These are phyloP conservation scores for Apiospora koreana DNA, from an alignment of 2,329 filamentous ascomycete genomes.

Conservation along the genomic window DNA sequence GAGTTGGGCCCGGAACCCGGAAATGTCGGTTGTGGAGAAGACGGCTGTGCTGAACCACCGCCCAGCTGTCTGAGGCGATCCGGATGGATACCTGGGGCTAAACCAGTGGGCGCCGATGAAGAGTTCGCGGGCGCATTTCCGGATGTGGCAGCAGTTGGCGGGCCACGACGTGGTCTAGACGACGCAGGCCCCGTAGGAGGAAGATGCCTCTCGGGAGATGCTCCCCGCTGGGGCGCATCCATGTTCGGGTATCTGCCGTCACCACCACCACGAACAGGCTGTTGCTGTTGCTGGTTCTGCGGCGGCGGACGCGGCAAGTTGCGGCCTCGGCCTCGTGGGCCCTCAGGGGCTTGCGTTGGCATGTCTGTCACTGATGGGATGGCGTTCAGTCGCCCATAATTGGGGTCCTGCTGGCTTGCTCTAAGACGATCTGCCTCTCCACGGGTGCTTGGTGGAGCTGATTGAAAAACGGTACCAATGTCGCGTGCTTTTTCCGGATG, in stretches of 20 bases:
- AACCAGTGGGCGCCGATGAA: conserved; percentile 22
- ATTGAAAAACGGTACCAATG: conserved; percentile 36
- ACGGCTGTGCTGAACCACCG: conserved; percentile 17
- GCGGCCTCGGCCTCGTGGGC: conserved; percentile 53
- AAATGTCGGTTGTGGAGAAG: conserved; percentile 24
- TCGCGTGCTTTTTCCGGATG: conserved; percentile 44
- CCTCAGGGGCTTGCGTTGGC: conserved; percentile 48
- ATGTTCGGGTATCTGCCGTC: conserved; percentile 43
- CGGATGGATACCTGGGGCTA: conserved; percentile 30
- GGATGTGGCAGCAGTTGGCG: conserved; percentile 25
- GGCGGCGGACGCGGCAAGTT: conserved; percentile 38
- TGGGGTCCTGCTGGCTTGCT: conserved; percentile 57
- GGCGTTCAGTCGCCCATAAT: conserved; percentile 62
- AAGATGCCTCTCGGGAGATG: conserved; percentile 49
- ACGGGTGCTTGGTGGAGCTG: conserved; percentile 33
- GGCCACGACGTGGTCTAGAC: conserved; percentile 47
- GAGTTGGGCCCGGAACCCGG: conserved; percentile 24
- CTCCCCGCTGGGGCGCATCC: conserved; percentile 40
- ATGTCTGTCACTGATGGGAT: conserved; percentile 44
- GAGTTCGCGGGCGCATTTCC: conserved; percentile 25
- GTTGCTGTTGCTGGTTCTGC: conserved; percentile 34
- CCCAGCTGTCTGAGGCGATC: conserved; percentile 32
- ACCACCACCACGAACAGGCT: conserved; percentile 40
- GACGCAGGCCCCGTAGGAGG: conserved; percentile 57
- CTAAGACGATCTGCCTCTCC: conserved; percentile 53